A percentile compares a stretch with the other conserved stretches of the same genome.
Evolutionary conservation across 1,284 basidiomycete species (phyloP).

Genomic region (Malassezia japonica): DNA sequence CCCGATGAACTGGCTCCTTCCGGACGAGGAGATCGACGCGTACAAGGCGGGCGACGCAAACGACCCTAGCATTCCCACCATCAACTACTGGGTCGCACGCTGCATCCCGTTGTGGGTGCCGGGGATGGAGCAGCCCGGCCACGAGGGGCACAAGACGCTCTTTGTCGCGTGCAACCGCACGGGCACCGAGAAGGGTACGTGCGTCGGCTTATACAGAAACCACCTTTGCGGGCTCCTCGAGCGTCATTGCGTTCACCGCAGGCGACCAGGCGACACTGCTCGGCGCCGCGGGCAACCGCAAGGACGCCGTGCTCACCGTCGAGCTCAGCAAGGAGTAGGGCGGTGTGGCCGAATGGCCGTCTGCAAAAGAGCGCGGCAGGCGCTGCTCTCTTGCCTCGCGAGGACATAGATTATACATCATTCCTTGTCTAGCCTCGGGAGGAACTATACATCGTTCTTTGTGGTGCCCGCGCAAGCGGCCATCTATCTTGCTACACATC

Average conservation of each 20-base stretch:
- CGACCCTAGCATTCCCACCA: constrained; percentile 20
- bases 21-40: constrained; percentile 5
- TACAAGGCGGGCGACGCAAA: neutral
- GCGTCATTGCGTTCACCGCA: constrained; percentile 22
- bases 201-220: neutral
- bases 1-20: constrained; percentile 44
- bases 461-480: neutral
- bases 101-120: constrained; percentile 27
- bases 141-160: constrained; percentile 12
- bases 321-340: neutral
- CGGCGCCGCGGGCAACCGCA: constrained; percentile 7
- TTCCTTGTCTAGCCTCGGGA: no score
- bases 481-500: neutral
- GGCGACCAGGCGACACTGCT: constrained; percentile 20
- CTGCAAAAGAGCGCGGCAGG: no score
- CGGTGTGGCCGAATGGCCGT: no score
- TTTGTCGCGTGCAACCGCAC: constrained; percentile 33
- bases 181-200: constrained; percentile 23
- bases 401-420: no score
- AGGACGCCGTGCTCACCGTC: constrained; percentile 19
- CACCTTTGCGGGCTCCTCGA: constrained; percentile 32
- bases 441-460: no score
- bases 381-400: no score
- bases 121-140: neutral
- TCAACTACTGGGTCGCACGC: constrained; percentile 41